Evolutionary conservation across 495 filamentous ascomycete genomes (phyloP).

Genomic region (Tetracladium marchalianum): DNA sequence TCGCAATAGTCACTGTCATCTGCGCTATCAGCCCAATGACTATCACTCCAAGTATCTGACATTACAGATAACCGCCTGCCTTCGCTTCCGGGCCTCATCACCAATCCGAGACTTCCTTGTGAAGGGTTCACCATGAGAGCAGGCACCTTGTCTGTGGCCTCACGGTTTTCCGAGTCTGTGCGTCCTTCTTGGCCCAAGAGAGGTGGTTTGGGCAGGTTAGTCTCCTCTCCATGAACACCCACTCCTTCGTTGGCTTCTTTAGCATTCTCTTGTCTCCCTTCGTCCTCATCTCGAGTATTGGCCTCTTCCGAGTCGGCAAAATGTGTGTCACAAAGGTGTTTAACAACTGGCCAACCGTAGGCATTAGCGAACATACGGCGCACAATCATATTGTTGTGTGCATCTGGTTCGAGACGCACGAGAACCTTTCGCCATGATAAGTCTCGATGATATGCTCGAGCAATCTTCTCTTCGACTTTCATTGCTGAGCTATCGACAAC

Average conservation of each 20-base stretch:
- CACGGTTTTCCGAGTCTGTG: conserved; percentile 27
- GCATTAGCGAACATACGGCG: conserved; percentile 94
- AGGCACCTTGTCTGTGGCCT: conserved; percentile 30
- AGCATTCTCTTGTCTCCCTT: conserved; percentile 30
- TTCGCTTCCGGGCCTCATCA: neutral
- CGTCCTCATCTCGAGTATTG: conserved; percentile 45
- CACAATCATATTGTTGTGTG: conserved; percentile 97
- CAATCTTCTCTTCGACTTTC: conserved; percentile 95
- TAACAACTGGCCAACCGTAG: conserved; percentile 92
- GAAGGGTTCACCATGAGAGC: conserved; percentile 16
- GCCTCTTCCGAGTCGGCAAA: conserved; percentile 62
- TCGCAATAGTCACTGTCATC: conserved; percentile 33
- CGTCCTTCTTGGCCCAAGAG: conserved; percentile 14
- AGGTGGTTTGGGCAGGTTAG: conserved; percentile 9
- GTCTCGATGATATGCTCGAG: conserved; percentile 82
- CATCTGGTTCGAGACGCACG: conserved; percentile 90
- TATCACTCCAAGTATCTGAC: conserved; percentile 40
- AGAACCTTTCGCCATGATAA: conserved; percentile 94
- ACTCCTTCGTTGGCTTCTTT: conserved; percentile 25
- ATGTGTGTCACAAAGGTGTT: conserved; percentile 88
- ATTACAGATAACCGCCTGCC: conserved; percentile 15
- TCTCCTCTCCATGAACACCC: conserved; percentile 30
- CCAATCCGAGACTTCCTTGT: conserved; percentile 7
- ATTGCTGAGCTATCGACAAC: conserved; percentile 50
- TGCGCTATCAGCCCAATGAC: conserved; percentile 40